Evolutionary conservation across 805 yeast species (phyloP), one percentile per base, ranked within the genome.

Genomic region (Komagataella phaffii): DNA sequence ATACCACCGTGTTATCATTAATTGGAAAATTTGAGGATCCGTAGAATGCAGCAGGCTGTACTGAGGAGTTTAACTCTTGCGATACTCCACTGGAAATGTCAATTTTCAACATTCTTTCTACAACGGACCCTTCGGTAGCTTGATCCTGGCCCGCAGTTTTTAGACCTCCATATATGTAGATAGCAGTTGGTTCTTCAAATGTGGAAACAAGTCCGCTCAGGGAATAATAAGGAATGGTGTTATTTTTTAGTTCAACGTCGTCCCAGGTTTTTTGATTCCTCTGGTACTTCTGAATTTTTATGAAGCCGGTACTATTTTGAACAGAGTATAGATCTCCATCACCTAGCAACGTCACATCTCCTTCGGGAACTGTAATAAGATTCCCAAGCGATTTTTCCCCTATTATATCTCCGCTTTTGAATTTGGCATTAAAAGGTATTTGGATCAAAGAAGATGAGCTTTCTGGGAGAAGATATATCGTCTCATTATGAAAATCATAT

Each of bases 81-180:
- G 76, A 56, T 6, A 61, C 59, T 30, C 60, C 53, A 1, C 65
- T 55, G 0, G 48, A 43, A 40, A 77, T 61, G 54, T 77, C 72
- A 43, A 78, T 59, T 36, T 76, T 69, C 3, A 79, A 49, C 49
- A 80, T 58, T 50, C 84, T 61, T 51, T 62, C 62, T 1, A 78
- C 64, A 1, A 74, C 64, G 0, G 57, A 50, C 3, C 57, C 55
- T 4, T 58, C 52, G 5, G 52, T 51, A 4, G 48, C 48, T 30
- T 30, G 3, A 14, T 30, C 40, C 40, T 30, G 40, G 12, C 40
- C 14, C 3, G 40, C 40, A 10, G 55, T 50, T 14, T 48, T 44
- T 3, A 52, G 45, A 0, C 87, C 87, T 2, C 85, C 85, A 57
- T 76, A 81, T 0, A 80, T 69, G 58, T 76, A 81, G 0, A 80